These are phyloP conservation scores for Rhodotorula sp. DNA, from an alignment of 1,284 basidiomycete genomes.

Conservation along the genomic window DNA sequence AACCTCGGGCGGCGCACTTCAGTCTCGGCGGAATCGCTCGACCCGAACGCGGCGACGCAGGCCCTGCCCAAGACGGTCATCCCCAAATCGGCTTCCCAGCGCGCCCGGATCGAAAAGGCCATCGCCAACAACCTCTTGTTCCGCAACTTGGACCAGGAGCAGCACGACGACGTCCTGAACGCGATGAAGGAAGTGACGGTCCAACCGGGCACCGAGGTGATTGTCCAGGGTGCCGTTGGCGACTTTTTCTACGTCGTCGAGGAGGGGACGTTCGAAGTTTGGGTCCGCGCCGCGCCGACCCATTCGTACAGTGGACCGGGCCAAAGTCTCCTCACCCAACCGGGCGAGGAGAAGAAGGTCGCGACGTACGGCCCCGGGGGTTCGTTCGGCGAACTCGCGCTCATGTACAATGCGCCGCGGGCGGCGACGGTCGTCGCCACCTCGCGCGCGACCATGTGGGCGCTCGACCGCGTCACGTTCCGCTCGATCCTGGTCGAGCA, in stretches of 20 bases:
- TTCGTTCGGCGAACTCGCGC: conserved; percentile 92
- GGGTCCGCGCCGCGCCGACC: conserved; percentile 55
- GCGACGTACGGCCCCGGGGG: conserved; percentile 79
- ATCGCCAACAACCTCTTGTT: conserved; percentile 92
- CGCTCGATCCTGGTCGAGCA: conserved; percentile 83
- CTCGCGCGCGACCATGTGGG: conserved; percentile 81
- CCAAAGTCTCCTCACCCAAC: conserved; percentile 23
- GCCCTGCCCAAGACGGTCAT: conserved; percentile 58
- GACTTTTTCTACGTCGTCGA: conserved; percentile 99
- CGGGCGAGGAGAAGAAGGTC: conserved; percentile 67
- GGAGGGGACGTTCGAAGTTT: conserved; percentile 81
- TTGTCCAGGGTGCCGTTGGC: conserved; percentile 93
- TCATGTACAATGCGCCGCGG: conserved; percentile 97
- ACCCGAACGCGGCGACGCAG: conserved; percentile 58
- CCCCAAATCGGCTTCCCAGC: conserved; percentile 80
- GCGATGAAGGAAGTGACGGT: conserved; percentile 91
- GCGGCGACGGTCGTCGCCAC: conserved; percentile 89
- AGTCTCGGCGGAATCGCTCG: conserved; percentile 95
- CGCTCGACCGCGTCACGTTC: conserved; percentile 95
- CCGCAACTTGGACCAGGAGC: conserved; percentile 93
- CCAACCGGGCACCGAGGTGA: conserved; percentile 73
- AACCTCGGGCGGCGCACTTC: conserved; percentile 79
- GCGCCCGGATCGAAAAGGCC: conserved; percentile 78
- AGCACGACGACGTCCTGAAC: conserved; percentile 84
- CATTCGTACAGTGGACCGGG: conserved; percentile 41